These are phyloP conservation scores for Epichloe aotearoae DNA, from an alignment of 2,329 filamentous ascomycete species.

Conservation along the genomic window DNA sequence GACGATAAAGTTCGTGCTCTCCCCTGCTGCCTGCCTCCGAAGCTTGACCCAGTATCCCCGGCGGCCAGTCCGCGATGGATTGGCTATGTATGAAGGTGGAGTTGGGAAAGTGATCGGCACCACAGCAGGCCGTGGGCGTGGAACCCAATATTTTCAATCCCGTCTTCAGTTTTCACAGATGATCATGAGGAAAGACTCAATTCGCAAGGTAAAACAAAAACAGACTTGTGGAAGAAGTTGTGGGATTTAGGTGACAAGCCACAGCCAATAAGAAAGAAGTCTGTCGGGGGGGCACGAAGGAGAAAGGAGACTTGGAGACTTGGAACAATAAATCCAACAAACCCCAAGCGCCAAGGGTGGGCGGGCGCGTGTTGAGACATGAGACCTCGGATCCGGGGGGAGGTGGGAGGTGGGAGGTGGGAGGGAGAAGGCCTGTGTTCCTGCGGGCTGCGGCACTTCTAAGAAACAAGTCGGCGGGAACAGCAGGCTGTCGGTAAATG, in stretches of 20 bases:
- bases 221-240: background rate
- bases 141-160: background rate
- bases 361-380: slow-evolving; percentile 2
- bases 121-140: background rate
- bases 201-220: background rate
- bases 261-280: slow-evolving; percentile 2
- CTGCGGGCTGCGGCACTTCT: background rate
- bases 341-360: slow-evolving; percentile 1
- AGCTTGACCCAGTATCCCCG: slow-evolving; percentile 1
- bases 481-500: too few relatives aligned
- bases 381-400: slow-evolving; percentile 4
- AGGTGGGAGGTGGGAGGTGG: background rate
- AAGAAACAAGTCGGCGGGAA: background rate
- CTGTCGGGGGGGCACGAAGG: background rate
- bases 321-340: slow-evolving; percentile 1
- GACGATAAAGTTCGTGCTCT: slow-evolving; percentile 6
- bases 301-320: too few relatives aligned
- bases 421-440: background rate
- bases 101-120: slow-evolving; percentile 2
- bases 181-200: background rate
- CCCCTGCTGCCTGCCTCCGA: slow-evolving; percentile 5
- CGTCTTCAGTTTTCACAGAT: background rate
- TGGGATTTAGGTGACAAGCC: slow-evolving; percentile 5
- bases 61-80: slow-evolving; percentile 2
- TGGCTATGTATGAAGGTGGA: background rate